These are phyloP conservation scores for Aspergillus asperescens DNA, from an alignment of 495 filamentous ascomycete genomes.

Conservation along the genomic window DNA sequence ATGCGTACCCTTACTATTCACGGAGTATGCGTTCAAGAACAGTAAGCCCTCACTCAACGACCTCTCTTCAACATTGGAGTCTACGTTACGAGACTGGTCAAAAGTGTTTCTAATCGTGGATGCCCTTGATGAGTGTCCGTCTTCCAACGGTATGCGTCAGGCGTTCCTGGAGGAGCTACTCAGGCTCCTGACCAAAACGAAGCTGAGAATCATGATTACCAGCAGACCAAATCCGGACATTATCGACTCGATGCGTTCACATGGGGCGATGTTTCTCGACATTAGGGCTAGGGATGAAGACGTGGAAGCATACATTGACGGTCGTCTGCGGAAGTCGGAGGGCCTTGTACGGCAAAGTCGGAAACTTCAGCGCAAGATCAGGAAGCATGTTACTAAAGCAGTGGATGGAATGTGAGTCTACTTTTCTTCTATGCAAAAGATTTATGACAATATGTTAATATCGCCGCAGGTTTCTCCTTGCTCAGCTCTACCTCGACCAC, in stretches of 20 bases:
- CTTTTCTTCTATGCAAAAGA: background rate
- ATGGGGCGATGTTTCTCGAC: slow-evolving; percentile 10
- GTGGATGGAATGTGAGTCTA: slow-evolving; percentile 42
- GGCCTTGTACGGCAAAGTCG: slow-evolving; percentile 12
- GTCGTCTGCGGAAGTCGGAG: slow-evolving; percentile 18
- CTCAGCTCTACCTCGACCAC: slow-evolving; percentile 45
- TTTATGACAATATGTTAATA: background rate
- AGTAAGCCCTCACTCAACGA: slow-evolving; percentile 31
- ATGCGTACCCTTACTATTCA: background rate
- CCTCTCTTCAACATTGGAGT: slow-evolving; percentile 18
- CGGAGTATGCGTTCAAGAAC: background rate
- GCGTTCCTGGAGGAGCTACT: slow-evolving; percentile 6
- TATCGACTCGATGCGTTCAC: slow-evolving; percentile 10
- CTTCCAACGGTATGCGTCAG: slow-evolving; percentile 4
- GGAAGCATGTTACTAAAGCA: slow-evolving; percentile 20
- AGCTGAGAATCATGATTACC: slow-evolving; percentile 21
- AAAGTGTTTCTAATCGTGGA: slow-evolving; percentile 39
- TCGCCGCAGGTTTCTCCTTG: slow-evolving; percentile 48
- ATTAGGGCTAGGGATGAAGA: slow-evolving; percentile 27
- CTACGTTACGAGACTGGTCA: slow-evolving; percentile 20
- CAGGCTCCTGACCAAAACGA: slow-evolving; percentile 1
- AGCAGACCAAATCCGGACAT: slow-evolving; percentile 21
- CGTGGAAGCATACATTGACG: slow-evolving; percentile 25
- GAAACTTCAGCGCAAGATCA: slow-evolving; percentile 29
- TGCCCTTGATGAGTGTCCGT: slow-evolving; percentile 33